Base-by-base conservation (phyloP, 805 yeast genomes). In the Zygoascus biomembranicola region DNA sequence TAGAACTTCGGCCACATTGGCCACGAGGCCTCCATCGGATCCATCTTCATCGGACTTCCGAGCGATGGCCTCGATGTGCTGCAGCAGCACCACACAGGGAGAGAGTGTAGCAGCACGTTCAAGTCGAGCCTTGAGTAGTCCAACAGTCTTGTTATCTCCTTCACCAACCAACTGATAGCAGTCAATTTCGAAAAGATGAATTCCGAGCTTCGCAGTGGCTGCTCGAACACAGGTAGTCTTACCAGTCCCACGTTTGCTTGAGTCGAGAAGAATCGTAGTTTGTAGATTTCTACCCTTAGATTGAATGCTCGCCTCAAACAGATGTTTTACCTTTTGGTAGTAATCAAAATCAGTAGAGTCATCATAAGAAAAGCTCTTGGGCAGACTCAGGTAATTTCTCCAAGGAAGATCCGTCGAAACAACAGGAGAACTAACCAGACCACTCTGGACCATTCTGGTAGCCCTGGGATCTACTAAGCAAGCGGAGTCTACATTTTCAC, bases 41-140 rank as follows among this genome's bases (percentile, higher is more conserved):
- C 76, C 77, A 55, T 82, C 83, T 23, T 80, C 84, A 52, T 86
- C 89, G 13, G 76, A 72, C 53, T 82, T 81, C 13, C 78, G 78
- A 43, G 87, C 81, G n/a, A 92, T 65, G 0, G 80, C 79, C 55
- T 92, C 97, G 19, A 92, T 67, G 65, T 92, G 97, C 54, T 78
- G 77, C 59, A 78, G 79, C 0, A 89, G 66, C 1, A 90, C 72
- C 1, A 80, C 56, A 8, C 73, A 69, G 0, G 78, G 71, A 16
- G 67, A 43, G 48, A 79, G 72, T 11, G 79, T 72, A 56, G 79
- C 66, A 42, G 79, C 71, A 19, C 82, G 75, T 58, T 90, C 97
- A 5, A 88, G 73, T 62, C 84, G 81, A 0, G 96, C 98, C 50
- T 80, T 72, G 11, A 92, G 72, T 1, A 79, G 69, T 0, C 96